Percentiles rank a stretch among this genome's conserved stretches.
Evolutionary conservation across 306 rosid species (phyloP).

Genomic region (Pterocarpus macrocarpus): DNA sequence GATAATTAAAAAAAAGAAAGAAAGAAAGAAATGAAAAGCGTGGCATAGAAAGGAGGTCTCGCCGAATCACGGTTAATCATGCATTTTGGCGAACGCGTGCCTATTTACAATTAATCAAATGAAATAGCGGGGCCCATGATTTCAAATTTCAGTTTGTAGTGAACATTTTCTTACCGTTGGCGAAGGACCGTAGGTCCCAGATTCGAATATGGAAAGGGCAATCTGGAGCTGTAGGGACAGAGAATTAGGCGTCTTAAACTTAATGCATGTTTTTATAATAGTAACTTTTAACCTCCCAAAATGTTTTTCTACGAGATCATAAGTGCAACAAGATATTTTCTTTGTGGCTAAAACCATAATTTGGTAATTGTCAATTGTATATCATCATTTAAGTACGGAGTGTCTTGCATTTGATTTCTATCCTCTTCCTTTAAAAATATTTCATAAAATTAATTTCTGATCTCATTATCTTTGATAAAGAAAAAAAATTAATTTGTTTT

Average conservation of each 20-base stretch:
- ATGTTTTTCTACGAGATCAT: too few species aligned
- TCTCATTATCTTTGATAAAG: too few species aligned
- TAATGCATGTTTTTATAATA: conserved; percentile 1
- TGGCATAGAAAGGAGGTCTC: conserved; percentile 3
- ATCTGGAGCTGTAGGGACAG: background rate
- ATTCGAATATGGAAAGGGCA: background rate
- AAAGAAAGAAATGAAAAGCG: background rate
- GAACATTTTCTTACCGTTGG: conserved; percentile 57
- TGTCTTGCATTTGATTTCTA: too few species aligned
- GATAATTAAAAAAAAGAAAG: too few species aligned
- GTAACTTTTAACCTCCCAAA: background rate
- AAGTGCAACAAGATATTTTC: too few species aligned
- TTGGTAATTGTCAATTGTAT: too few species aligned
- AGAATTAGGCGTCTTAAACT: background rate
- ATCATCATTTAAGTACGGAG: too few species aligned
- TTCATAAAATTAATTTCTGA: too few species aligned
- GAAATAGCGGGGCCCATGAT: conserved; percentile 43
- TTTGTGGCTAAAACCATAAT: too few species aligned
- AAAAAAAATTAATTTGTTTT: too few species aligned
- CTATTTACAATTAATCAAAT: background rate
- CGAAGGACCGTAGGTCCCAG: conserved; percentile 25
- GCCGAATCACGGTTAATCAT: conserved; percentile 35
- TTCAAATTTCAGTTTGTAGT: conserved; percentile 48
- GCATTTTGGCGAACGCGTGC: conserved; percentile 42
- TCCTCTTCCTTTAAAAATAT: too few species aligned